A percentile compares a stretch with the other conserved stretches of the same genome.
Conservation (phyloP, 306 rosid species). For the Aeschynomene evenia region DNA sequence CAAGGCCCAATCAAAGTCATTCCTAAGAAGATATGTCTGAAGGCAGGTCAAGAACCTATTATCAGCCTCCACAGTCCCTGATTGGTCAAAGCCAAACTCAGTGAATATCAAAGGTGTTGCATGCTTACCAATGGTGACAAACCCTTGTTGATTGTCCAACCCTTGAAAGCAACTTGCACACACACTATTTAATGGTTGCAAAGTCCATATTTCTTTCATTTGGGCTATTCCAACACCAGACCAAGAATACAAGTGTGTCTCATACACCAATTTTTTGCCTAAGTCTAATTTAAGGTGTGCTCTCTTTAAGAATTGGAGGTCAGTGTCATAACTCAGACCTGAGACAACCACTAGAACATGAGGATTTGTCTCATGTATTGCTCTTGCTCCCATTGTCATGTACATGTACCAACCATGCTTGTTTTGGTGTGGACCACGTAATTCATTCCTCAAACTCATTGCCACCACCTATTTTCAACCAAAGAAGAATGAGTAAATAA, state of each 20-base stretch:
- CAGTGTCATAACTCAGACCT: slow-evolving; percentile 42
- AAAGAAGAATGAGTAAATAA: neutral
- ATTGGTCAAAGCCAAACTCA: slow-evolving; percentile 51
- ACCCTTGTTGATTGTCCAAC: slow-evolving; percentile 40
- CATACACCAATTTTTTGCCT: slow-evolving; percentile 34
- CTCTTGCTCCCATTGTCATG: slow-evolving; percentile 26
- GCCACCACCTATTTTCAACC: slow-evolving; percentile 32
- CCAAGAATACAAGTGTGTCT: slow-evolving; percentile 39
- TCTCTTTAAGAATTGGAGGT: slow-evolving; percentile 27
- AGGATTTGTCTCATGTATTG: slow-evolving; percentile 34
- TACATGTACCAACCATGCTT: slow-evolving; percentile 33
- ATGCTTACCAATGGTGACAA: slow-evolving; percentile 30
- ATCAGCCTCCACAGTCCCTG: slow-evolving; percentile 21
- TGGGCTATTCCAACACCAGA: slow-evolving; percentile 25
- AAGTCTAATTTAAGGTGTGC: slow-evolving; percentile 13
- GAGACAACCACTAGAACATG: slow-evolving; percentile 35
- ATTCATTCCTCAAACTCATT: slow-evolving; percentile 46
- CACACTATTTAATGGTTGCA: slow-evolving; percentile 41
- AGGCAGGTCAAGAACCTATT: slow-evolving; percentile 58
- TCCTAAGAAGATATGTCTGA: slow-evolving; percentile 44
- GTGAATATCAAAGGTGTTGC: slow-evolving; percentile 47
- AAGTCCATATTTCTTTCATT: slow-evolving; percentile 20
- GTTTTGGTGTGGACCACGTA: slow-evolving; percentile 41
- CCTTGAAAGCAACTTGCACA: slow-evolving; percentile 35
- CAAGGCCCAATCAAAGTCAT: slow-evolving; percentile 59